Conservation (phyloP, 2,329 filamentous ascomycete species). For the Penicillium brevicompactum region DNA sequence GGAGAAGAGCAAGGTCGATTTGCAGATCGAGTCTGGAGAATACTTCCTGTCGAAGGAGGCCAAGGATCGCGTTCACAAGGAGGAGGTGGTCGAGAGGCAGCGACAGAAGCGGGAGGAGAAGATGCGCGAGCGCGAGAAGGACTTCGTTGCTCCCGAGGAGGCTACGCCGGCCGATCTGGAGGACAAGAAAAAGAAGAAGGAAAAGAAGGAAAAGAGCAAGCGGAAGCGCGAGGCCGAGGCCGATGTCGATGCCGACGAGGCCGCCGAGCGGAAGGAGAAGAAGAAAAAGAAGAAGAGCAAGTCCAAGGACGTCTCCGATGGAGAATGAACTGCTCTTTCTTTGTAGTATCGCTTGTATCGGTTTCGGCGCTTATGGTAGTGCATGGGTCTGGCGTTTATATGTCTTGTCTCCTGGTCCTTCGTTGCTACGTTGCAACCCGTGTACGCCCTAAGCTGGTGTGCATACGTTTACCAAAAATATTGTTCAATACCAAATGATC, state of each 20-base stretch:
- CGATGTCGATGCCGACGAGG: constrained; percentile 34
- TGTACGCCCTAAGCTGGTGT: constrained; percentile 11
- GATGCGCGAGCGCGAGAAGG: constrained; percentile 78
- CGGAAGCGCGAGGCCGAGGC: constrained; percentile 40
- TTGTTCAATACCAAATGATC: constrained; percentile 20
- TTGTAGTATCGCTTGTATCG: constrained; percentile 21
- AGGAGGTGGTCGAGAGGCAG: constrained; percentile 82
- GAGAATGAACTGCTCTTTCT: constrained; percentile 23
- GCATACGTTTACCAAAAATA: constrained; percentile 18
- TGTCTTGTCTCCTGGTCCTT: constrained; percentile 19
- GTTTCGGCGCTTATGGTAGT: constrained; percentile 39
- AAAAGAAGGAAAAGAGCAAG: constrained; percentile 49
- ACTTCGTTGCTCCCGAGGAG: constrained; percentile 87
- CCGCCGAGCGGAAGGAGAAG: constrained; percentile 61
- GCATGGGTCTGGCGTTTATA: constrained; percentile 41
- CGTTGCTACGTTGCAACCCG: constrained; percentile 13
- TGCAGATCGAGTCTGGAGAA: constrained; percentile 97
- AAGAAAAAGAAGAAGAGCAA: constrained; percentile 54
- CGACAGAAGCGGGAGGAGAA: constrained; percentile 86
- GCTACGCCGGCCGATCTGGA: constrained; percentile 56
- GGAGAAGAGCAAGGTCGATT: constrained; percentile 98
- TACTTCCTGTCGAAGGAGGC: constrained; percentile 94
- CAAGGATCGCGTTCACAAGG: constrained; percentile 79
- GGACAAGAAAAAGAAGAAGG: constrained; percentile 56
- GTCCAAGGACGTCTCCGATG: constrained; percentile 33